These are phyloP conservation scores for Tolypocladium inflatum DNA, from an alignment of 2,329 filamentous ascomycete genomes.

Conservation along the genomic window DNA sequence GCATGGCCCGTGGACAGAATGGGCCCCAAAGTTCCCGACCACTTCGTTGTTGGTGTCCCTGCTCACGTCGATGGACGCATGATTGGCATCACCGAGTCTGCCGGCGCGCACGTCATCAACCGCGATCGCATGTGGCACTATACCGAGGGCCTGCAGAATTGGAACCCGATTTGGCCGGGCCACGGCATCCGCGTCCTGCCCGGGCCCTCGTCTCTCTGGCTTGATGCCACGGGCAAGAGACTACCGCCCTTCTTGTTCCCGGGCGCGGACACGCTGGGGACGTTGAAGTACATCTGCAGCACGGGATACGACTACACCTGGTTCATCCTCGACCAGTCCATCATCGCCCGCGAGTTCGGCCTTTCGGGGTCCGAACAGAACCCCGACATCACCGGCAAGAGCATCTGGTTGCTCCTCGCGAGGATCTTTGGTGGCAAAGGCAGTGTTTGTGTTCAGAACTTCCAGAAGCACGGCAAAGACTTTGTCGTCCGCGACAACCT, in stretches of 20 bases:
- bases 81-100: conserved; percentile 44
- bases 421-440: conserved; percentile 43
- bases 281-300: conserved; percentile 48
- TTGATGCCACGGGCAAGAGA: conserved; percentile 49
- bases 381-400: conserved; percentile 49
- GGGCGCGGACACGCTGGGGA: conserved; percentile 46
- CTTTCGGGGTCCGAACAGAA: conserved; percentile 56
- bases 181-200: conserved; percentile 54
- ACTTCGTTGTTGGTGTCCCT: conserved; percentile 51
- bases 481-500: conserved; percentile 50
- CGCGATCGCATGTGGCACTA: conserved; percentile 59
- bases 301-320: conserved; percentile 55
- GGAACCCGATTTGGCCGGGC: conserved; percentile 51
- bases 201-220: conserved; percentile 52
- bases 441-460: conserved; percentile 45
- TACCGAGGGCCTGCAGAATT: conserved; percentile 52
- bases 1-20: conserved; percentile 49
- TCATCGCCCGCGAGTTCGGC: conserved; percentile 52
- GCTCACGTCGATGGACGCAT: conserved; percentile 56
- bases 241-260: conserved; percentile 48
- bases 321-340: conserved; percentile 50
- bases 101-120: conserved; percentile 48
- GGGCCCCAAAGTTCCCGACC: conserved; percentile 43
- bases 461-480: conserved; percentile 48
- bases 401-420: conserved; percentile 39